Conservation (phyloP, 495 filamentous ascomycete genomes). For the Massariosphaeria phaeospora region DNA sequence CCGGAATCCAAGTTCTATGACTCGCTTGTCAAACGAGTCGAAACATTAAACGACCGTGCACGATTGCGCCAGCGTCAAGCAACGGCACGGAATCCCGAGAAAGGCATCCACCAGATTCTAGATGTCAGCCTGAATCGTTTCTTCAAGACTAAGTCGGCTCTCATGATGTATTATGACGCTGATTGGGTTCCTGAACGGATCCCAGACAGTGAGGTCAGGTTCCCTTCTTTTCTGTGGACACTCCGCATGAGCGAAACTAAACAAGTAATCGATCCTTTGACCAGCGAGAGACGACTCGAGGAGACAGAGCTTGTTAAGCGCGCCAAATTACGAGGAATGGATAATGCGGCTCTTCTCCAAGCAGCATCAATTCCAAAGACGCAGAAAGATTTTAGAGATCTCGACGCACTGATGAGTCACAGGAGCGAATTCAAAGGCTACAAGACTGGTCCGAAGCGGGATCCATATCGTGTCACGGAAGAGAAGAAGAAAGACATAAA, state of each 20-base stretch:
- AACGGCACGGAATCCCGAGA: neutral
- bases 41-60: neutral
- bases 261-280: constrained; percentile 31
- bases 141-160: constrained; percentile 38
- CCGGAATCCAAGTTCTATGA: constrained; percentile 36
- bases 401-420: neutral
- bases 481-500: neutral
- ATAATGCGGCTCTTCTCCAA: constrained; percentile 24
- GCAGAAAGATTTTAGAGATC: neutral
- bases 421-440: neutral
- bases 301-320: constrained; percentile 39
- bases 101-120: constrained; percentile 7
- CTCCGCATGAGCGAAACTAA: constrained; percentile 36
- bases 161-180: constrained; percentile 30
- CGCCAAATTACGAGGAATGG: constrained; percentile 27
- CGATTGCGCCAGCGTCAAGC: neutral
- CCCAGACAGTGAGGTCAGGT: constrained; percentile 35
- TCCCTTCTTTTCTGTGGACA: constrained; percentile 22
- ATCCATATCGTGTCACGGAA: neutral
- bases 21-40: constrained; percentile 11
- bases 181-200: constrained; percentile 36
- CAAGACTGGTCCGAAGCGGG: neutral
- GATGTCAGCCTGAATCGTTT: constrained; percentile 25
- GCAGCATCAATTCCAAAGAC: constrained; percentile 2
- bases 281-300: constrained; percentile 29